Evolutionary conservation across 345 rosid genomes (phyloP).

Genomic region (Kernera saxatilis): DNA sequence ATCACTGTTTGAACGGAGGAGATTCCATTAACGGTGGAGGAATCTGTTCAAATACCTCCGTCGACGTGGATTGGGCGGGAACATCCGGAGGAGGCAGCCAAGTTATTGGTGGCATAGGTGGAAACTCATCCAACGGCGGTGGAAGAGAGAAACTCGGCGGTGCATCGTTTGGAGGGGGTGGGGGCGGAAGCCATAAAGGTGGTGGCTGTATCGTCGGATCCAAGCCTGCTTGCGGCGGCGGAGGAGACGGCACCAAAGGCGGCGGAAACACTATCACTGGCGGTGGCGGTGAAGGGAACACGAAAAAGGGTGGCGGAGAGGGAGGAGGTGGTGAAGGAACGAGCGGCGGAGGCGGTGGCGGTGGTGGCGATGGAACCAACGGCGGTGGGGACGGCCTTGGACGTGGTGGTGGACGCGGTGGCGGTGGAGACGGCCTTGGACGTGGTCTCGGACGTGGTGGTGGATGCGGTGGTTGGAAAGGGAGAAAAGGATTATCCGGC

Average conservation of each 20-base stretch:
- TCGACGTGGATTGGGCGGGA: neutral
- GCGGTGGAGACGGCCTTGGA: constrained; percentile 5
- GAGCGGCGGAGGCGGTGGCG: constrained; percentile 22
- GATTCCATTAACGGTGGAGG: neutral
- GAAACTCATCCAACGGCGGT: constrained; percentile 22
- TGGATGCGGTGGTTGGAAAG: constrained; percentile 26
- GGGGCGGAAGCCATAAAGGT: constrained; percentile 19
- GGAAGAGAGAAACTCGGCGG: constrained; percentile 18
- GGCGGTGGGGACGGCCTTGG: constrained; percentile 14
- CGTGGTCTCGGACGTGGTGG: constrained; percentile 16
- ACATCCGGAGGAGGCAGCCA: constrained; percentile 28
- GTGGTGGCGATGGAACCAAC: constrained; percentile 13
- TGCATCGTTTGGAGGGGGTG: neutral
- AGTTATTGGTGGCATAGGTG: constrained; percentile 29
- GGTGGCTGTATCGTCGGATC: neutral
- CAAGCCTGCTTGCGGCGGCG: constrained; percentile 15
- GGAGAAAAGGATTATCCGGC: constrained; percentile 41
- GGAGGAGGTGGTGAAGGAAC: constrained; percentile 38
- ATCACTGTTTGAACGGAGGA: neutral
- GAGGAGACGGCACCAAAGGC: constrained; percentile 33
- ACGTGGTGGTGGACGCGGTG: constrained; percentile 14
- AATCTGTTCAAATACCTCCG: neutral
- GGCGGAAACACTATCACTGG: constrained; percentile 20
- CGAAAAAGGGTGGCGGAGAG: constrained; percentile 16
- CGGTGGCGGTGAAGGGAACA: constrained; percentile 30